A percentile compares a stretch with the other conserved stretches of the same genome.
Conservation (phyloP, 2,329 filamentous ascomycete species). For the Volutella citrinella region DNA sequence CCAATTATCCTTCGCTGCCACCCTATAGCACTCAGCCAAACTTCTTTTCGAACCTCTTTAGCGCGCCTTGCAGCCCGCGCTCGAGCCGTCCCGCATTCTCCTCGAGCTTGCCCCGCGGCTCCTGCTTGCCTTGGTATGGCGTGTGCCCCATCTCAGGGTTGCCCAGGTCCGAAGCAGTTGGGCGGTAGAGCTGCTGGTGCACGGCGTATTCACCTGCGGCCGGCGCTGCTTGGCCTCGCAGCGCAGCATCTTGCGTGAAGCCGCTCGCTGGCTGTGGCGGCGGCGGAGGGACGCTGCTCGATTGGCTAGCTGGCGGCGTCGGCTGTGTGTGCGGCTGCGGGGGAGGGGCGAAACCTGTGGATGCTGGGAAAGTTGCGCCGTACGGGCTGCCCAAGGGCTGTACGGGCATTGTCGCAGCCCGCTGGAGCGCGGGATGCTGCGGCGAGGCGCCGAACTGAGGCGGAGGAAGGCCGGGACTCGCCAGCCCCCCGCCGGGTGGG, state of each 20-base stretch:
- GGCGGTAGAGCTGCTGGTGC: slow-evolving; percentile 68
- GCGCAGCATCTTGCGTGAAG: slow-evolving; percentile 47
- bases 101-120: slow-evolving; percentile 54
- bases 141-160: slow-evolving; percentile 30
- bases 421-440: slow-evolving; percentile 44
- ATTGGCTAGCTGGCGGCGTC: slow-evolving; percentile 33
- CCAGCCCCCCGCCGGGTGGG: slow-evolving; percentile 41
- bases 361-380: slow-evolving; percentile 42
- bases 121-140: slow-evolving; percentile 41
- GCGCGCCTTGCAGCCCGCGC: slow-evolving; percentile 66
- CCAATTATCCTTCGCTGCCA: too few species aligned
- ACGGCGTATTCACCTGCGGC: slow-evolving; percentile 49
- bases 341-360: slow-evolving; percentile 42
- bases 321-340: slow-evolving; percentile 26
- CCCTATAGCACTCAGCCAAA: slow-evolving; percentile 55
- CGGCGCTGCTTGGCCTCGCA: slow-evolving; percentile 21
- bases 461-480: slow-evolving; percentile 40
- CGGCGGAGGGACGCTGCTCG: slow-evolving; percentile 40
- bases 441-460: slow-evolving; percentile 38
- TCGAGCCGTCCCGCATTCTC: slow-evolving; percentile 65
- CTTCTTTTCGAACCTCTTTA: slow-evolving; percentile 79
- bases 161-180: slow-evolving; percentile 59
- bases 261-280: slow-evolving; percentile 42
- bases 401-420: slow-evolving; percentile 49
- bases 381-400: slow-evolving; percentile 43